Evolutionary conservation across 805 yeast species (phyloP), one percentile per base, ranked within the genome.

Genomic region (Torulaspora microellipsoides): DNA sequence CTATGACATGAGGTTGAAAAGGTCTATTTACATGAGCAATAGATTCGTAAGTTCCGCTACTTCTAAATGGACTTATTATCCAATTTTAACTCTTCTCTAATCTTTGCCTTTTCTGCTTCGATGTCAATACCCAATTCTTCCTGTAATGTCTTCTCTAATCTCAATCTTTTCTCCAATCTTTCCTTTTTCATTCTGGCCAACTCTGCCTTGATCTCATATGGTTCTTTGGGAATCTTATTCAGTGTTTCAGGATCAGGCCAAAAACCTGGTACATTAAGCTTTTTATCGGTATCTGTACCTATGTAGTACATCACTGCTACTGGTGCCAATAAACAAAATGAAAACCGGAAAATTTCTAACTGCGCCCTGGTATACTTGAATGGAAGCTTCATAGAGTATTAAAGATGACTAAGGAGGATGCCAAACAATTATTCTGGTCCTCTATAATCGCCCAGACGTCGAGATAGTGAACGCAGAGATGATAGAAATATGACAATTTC

Each of bases 241-340:
- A 88, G 73, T 2, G 96, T 84, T 33, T 85, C 84, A 33, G 96
- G 96, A 63, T 89, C 97, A 2, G 98, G 98, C 95, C 96, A 89
- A 67, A 87, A 90, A 15, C 96, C 96, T 8, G 95, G 95, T 37
- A 89, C 81, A 59, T 88, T 86, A 64, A 90, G 80, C 69, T 88
- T 90, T 55, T 73, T 78, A 64, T 90, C 95, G 1, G 97, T 84
- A 56, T 90, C 90, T 31, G 84, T 76, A 60, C 98, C 97, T 35
- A 88, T 90, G 56, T 84, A 90, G 66, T 87, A 83, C 98, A 90
- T 90, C 58, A 88, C 84, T n/a, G 78, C 75, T 36, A 90, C 85
- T 0, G 98, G 98, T 1, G 95, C 79, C 54, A 88, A 69, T 34
- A 90, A 77, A 62, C 85, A 90, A 59, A 89, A 83, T 0, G 95